A percentile compares a stretch with the other conserved stretches of the same genome.
phyloP scores from a whole-genome alignment of 2,329 filamentous ascomycete species.

The Neurospora sp. region DNA sequence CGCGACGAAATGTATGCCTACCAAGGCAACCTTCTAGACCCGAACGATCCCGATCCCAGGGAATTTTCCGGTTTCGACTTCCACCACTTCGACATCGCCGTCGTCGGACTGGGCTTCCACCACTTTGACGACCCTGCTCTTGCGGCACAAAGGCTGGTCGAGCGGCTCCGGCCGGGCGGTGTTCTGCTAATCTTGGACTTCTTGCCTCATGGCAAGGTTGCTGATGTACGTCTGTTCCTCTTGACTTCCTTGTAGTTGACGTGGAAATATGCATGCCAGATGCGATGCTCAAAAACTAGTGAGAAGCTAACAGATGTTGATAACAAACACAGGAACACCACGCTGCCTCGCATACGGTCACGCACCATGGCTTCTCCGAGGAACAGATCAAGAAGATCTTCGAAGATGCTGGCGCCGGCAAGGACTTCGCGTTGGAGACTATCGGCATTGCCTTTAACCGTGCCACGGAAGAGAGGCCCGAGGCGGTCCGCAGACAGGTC shows the following conservation, averaged over 20 bases:
- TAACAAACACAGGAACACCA: slow-evolving; percentile 9
- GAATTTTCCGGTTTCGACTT: slow-evolving; percentile 51
- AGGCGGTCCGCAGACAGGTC: slow-evolving; percentile 31
- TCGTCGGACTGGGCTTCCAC: slow-evolving; percentile 33
- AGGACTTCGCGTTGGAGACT: slow-evolving; percentile 46
- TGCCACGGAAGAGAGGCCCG: slow-evolving; percentile 25
- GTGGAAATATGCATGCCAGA: background rate
- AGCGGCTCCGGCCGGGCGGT: slow-evolving; percentile 55
- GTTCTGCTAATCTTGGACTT: slow-evolving; percentile 61
- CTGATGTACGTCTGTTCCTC: slow-evolving; percentile 10
- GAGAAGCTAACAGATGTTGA: slow-evolving; percentile 4
- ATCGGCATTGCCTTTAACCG: slow-evolving; percentile 11
- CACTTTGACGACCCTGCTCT: slow-evolving; percentile 57
- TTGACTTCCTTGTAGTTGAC: background rate
- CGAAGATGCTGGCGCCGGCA: slow-evolving; percentile 47
- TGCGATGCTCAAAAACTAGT: background rate
- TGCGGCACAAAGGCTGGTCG: slow-evolving; percentile 46
- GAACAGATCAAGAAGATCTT: slow-evolving; percentile 51
- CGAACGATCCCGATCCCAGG: slow-evolving; percentile 36
- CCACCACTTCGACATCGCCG: slow-evolving; percentile 58
- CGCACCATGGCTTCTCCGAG: slow-evolving; percentile 55
- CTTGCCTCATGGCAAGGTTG: slow-evolving; percentile 37
- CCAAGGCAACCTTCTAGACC: slow-evolving; percentile 46
- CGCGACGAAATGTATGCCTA: slow-evolving; percentile 44
- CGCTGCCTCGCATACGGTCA: slow-evolving; percentile 38